Base-by-base conservation (phyloP, 306 rosid genomes). In the Quercus glauca region DNA sequence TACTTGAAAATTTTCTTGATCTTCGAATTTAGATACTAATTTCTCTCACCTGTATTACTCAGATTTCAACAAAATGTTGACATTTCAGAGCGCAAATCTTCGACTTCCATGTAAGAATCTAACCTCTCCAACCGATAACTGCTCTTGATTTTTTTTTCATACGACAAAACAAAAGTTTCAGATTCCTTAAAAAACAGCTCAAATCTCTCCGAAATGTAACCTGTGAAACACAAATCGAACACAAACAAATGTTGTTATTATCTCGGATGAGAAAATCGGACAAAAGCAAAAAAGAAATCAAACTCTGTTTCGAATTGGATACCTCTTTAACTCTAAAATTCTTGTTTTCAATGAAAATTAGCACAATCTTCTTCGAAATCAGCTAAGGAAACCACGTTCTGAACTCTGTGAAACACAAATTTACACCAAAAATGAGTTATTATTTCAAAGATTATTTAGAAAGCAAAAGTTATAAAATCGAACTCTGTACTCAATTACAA, bases 1-100 rank as follows among this genome's bases (percentile, higher is more conserved):
- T 41, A 69, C 65, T n/a, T 55, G 5, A 15, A 73, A 60, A 12
- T 41, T 41, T 81, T 81, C 71, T 41, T 75, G 89, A 83, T 91
- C 83, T 75, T 75, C 17, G 69, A n/a, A 21, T 76, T 64, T 64
- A 37, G 61, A 78, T 55, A 75, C 59, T 5, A 55, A 76, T 76
- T 89, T 74, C 83, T 88, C 86, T 88, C 86, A 92, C 97, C 97
- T 87, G 74, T 74, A 74, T 70, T 29, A 83, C 83, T 80, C 71
- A 18, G 88, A 88, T 88, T 75, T 55, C 67, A 76, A 81, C 78
- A 51, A 76, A 53, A 70, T 35, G 52, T 73, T 71, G 83, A 49
- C 86, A 78, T 80, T 86, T 81, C 88, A 80, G 67, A 77, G 87
- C 80, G 67, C n/a, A 63, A 80, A 82, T 81, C 87, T 74, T 77